Conservation (phyloP, 352 stramenopile genomes). For the Elongisporangium senticosum region DNA sequence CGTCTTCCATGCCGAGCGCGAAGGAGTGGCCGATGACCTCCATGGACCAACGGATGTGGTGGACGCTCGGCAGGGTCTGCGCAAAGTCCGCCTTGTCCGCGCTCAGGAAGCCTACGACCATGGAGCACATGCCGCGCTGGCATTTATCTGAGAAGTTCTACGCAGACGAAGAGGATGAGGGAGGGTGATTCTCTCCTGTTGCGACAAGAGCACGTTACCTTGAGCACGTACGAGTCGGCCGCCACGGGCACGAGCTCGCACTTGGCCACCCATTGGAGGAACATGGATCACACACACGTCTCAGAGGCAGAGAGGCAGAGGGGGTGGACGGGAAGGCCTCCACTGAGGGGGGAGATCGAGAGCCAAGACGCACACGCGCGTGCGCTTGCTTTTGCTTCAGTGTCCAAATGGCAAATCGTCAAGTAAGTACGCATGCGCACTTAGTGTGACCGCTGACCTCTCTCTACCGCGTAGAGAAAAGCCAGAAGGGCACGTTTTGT, state of each 20-base stretch:
- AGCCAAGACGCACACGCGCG: neutral
- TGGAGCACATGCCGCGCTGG: constrained; percentile 77
- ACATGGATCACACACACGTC: constrained; percentile 36
- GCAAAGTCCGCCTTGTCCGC: constrained; percentile 41
- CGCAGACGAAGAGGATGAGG: neutral
- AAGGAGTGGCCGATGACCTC: constrained; percentile 83
- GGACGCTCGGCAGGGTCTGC: constrained; percentile 52
- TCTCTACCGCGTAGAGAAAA: neutral
- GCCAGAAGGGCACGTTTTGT: neutral
- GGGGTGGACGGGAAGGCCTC: neutral
- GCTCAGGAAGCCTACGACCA: constrained; percentile 68
- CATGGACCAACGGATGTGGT: constrained; percentile 85
- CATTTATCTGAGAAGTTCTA: constrained; percentile 88
- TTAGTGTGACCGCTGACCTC: neutral
- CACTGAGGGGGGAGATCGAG: neutral
- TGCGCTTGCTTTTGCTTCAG: neutral
- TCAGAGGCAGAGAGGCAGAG: neutral
- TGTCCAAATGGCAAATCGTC: neutral
- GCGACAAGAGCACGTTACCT: constrained; percentile 14
- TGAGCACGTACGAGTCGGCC: constrained; percentile 74
- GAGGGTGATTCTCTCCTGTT: neutral
- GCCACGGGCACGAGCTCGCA: constrained; percentile 74
- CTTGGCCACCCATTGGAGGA: constrained; percentile 85
- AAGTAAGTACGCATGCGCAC: neutral
- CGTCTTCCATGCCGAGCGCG: constrained; percentile 79